Evolutionary conservation across 108 stramenopile species (phyloP).

Genomic region (Bacterosira constricta): DNA sequence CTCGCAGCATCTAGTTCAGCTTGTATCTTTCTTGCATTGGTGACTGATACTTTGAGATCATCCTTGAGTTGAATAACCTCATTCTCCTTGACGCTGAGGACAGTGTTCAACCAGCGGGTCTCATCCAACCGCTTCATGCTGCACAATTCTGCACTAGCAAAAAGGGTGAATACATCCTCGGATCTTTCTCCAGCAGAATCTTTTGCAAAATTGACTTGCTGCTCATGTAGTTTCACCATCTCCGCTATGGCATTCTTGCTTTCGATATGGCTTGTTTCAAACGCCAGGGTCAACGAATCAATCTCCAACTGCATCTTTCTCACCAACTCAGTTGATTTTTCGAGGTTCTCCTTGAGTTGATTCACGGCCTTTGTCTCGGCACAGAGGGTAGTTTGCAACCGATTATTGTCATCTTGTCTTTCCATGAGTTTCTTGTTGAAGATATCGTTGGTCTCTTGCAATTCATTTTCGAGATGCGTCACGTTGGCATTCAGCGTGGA

Average conservation of each 20-base stretch:
- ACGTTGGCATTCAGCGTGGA: neutral
- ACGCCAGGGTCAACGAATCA: neutral
- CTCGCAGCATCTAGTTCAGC: neutral
- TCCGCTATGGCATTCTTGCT: neutral
- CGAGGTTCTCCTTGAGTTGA: no score
- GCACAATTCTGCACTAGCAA: no score
- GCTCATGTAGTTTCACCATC: neutral
- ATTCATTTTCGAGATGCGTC: neutral
- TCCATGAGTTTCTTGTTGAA: constrained; percentile 1
- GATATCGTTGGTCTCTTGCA: neutral
- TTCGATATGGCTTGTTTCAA: neutral
- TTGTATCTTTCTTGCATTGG: neutral
- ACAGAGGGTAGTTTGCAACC: no score
- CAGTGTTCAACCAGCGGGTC: neutral
- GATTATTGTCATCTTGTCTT: neutral
- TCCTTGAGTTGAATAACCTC: neutral
- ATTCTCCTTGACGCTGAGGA: neutral
- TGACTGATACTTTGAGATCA: neutral
- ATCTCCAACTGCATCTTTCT: neutral
- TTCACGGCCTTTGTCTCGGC: no score
- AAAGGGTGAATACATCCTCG: no score
- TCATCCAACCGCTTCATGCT: neutral
- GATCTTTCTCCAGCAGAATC: neutral
- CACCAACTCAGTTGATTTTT: neutral
- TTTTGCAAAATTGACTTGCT: neutral